A percentile compares a stretch with the other conserved stretches of the same genome.
Evolutionary conservation across 805 yeast genomes (phyloP).

Genomic region (Yarrowia sp.): DNA sequence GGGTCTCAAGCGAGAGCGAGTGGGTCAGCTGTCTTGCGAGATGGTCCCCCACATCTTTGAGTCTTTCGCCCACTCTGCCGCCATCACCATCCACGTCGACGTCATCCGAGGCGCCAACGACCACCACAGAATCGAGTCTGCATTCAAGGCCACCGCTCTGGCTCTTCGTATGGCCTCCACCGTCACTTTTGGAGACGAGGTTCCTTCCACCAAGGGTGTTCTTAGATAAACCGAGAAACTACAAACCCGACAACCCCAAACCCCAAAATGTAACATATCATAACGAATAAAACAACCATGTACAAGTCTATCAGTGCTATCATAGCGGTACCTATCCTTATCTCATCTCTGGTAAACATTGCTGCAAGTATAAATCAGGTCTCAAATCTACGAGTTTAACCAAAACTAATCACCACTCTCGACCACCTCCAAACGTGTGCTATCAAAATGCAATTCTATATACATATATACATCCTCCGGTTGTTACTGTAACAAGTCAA

Average conservation of each 20-base stretch:
- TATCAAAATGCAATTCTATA: constrained; percentile 17
- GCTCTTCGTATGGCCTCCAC: constrained; percentile 88
- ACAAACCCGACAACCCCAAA: too few species aligned
- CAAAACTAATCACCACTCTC: too few species aligned
- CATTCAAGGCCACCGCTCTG: constrained; percentile 93
- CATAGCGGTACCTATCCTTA: too few species aligned
- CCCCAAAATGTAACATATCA: constrained; percentile 17
- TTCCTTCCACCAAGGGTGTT: constrained; percentile 97
- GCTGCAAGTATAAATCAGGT: constrained; percentile 14
- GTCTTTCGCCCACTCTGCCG: constrained; percentile 92
- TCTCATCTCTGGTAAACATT: background rate
- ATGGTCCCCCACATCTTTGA: constrained; percentile 98
- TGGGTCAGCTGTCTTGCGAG: constrained; percentile 91
- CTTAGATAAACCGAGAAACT: constrained; percentile 48
- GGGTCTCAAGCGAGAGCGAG: constrained; percentile 88
- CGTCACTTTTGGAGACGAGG: constrained; percentile 83
- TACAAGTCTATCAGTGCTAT: background rate
- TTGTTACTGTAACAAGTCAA: constrained; percentile 9
- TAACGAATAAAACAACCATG: background rate
- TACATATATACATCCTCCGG: constrained; percentile 7
- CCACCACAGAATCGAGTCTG: constrained; percentile 95
- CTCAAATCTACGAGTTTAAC: background rate
- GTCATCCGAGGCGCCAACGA: constrained; percentile 92
- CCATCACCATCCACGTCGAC: constrained; percentile 91
- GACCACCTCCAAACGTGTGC: too few species aligned